These are phyloP conservation scores for Yarrowia keelungensis DNA, from an alignment of 805 yeast species.

Conservation along the genomic window DNA sequence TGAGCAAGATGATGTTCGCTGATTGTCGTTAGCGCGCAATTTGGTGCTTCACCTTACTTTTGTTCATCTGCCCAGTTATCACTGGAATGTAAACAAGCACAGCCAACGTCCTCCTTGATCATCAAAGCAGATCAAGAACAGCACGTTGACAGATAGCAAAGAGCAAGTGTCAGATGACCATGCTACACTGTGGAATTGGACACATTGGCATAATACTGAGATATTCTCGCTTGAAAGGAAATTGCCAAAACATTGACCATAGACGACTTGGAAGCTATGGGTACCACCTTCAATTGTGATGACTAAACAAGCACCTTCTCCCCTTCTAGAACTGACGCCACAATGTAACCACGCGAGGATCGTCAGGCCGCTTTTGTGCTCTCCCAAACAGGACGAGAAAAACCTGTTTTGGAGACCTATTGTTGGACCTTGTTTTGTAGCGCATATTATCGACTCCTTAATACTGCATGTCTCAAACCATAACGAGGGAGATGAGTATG, in stretches of 20 bases:
- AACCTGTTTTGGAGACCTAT: slow-evolving; percentile 12
- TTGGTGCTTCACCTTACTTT: too few relatives aligned
- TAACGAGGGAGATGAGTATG: slow-evolving; percentile 1
- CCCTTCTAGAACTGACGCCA: too few relatives aligned
- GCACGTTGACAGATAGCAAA: background rate
- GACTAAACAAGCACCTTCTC: too few relatives aligned
- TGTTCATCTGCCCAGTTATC: background rate
- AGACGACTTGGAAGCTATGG: too few relatives aligned
- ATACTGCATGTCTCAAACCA: slow-evolving; percentile 13
- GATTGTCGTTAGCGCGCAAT: too few relatives aligned
- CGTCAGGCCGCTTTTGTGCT: background rate
- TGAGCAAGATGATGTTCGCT: too few relatives aligned
- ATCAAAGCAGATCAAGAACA: slow-evolving; percentile 1
- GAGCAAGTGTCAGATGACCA: background rate
- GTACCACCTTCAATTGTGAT: too few relatives aligned
- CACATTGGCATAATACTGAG: background rate
- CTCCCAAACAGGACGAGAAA: background rate
- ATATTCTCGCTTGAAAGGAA: too few relatives aligned
- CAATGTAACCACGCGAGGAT: slow-evolving; percentile 1
- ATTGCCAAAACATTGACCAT: too few relatives aligned
- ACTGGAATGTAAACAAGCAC: slow-evolving; percentile 5
- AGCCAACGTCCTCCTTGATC: background rate
- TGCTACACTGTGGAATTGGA: background rate
- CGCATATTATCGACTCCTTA: slow-evolving; percentile 14
- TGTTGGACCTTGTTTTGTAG: slow-evolving; percentile 1